phyloP scores from a whole-genome alignment of 345 rosid species.

The Gynandropsis gynandra region DNA sequence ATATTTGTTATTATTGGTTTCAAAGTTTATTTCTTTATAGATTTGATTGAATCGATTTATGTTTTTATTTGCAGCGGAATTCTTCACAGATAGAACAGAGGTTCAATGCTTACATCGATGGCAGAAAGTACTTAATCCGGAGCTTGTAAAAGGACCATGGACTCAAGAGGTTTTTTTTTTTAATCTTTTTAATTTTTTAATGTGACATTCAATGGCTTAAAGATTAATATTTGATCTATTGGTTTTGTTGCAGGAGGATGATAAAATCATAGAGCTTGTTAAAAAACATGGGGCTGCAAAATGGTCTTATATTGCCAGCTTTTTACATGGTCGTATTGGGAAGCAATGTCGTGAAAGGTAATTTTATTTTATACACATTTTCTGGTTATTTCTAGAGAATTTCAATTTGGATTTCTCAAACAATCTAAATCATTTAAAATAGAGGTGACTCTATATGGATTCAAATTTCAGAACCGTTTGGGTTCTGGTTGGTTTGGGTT shows the following conservation, averaged over 20 bases:
- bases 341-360: conserved; percentile 99
- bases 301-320: conserved; percentile 88
- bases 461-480: no score
- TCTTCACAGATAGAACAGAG: conserved; percentile 79
- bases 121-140: conserved; percentile 98
- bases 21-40: background rate
- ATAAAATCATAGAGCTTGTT: conserved; percentile 73
- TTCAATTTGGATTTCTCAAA: no score
- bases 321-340: conserved; percentile 93
- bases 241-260: conserved; percentile 66
- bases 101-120: conserved; percentile 98
- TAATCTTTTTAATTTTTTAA: background rate
- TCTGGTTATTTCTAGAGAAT: no score
- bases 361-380: conserved; percentile 9
- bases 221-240: conserved; percentile 5
- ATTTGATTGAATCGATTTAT: background rate
- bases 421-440: no score
- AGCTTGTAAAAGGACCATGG: conserved; percentile 98
- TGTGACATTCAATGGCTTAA: conserved; percentile 11
- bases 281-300: conserved; percentile 72
- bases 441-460: no score
- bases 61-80: conserved; percentile 53
- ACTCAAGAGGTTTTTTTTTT: conserved; percentile 61
- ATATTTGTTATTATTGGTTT: no score
- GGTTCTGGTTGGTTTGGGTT: no score